Base-by-base conservation (phyloP, 2,329 filamentous ascomycete genomes). In the Coniochaeta sp. region DNA sequence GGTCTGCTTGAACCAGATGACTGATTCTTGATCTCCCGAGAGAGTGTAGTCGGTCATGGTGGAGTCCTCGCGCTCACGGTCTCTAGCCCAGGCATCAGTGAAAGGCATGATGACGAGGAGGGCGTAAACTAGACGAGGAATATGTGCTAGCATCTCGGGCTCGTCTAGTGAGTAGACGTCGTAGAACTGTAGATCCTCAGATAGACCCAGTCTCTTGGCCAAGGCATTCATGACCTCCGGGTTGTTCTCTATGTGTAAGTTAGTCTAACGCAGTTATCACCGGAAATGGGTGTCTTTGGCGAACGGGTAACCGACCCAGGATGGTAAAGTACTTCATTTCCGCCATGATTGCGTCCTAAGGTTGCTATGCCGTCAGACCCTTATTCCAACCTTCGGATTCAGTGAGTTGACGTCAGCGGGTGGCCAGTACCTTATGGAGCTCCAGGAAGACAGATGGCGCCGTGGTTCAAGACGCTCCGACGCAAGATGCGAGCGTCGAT, bases 1-100 rank as follows among this genome's bases (percentile, higher is more conserved):
- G 0, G 89, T 95, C 73, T 96, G 91, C 69, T 87, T 87, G 76
- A 91, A 95, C 90, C 90, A 96, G 19, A 90, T 77, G 0, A 93
- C 85, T 7, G 89, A 83, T 66, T 93, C 54, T 22, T 61, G 22
- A 6, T 68, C 66, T 1, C 73, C 73, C 8, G 65, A 63, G 24
- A 69, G 68, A 36, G 69, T 61, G 63, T 77, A 76, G 59, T 85
- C 80, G 71, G 84, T 84, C 67, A 72, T 71, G 38, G 67, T 63
- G 36, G 79, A 76, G 72, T 89, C 86, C 73, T 89, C 89, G 59
- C 81, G 81, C 59, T 79, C 68, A 56, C 71, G 71, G 34, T 72
- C 68, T 31, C 63, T 55, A 22, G 66, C 64, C 70, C 71, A 74
- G 6, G 71, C 62, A 11, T 65, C 62, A 9, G 81, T 87, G 60